Evolutionary conservation across 192 early-diverging fungal genomes (phyloP).

Genomic region (Geranomyces variabilis): DNA sequence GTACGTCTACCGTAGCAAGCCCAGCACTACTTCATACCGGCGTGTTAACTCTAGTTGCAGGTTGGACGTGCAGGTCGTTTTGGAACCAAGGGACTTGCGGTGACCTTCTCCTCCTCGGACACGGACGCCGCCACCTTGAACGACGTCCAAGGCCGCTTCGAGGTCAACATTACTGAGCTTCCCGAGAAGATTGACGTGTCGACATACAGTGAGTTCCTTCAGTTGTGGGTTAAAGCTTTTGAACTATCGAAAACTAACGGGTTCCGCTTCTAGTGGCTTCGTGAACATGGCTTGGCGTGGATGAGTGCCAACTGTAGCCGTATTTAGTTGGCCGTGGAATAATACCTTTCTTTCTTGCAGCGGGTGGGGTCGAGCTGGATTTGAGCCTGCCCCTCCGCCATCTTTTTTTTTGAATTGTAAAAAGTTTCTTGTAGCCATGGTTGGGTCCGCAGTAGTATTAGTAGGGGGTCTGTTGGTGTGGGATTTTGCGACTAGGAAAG

Average conservation of each 20-base stretch:
- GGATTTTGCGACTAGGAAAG: too few species aligned
- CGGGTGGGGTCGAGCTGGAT: too few species aligned
- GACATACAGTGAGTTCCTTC: slow-evolving; percentile 69
- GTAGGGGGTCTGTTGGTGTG: too few species aligned
- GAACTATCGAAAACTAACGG: background rate
- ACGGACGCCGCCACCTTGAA: slow-evolving; percentile 78
- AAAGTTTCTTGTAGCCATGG: too few species aligned
- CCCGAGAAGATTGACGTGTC: slow-evolving; percentile 85
- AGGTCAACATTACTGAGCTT: slow-evolving; percentile 89
- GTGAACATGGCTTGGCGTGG: too few species aligned
- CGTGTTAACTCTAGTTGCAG: slow-evolving; percentile 26
- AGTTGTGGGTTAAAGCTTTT: background rate
- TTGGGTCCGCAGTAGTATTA: too few species aligned
- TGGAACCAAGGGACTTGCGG: slow-evolving; percentile 96
- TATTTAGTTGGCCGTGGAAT: too few species aligned
- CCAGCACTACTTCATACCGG: background rate
- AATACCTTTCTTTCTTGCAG: too few species aligned
- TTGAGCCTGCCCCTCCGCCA: too few species aligned
- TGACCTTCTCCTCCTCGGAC: slow-evolving; percentile 88
- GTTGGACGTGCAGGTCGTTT: slow-evolving; percentile 98
- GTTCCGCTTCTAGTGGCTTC: background rate
- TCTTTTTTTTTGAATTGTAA: too few species aligned
- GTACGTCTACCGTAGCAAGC: slow-evolving; percentile 42
- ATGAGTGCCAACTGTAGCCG: too few species aligned
- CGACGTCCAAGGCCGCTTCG: slow-evolving; percentile 90